Base-by-base conservation (phyloP, 805 yeast genomes). In the Pichia cabralensis region DNA sequence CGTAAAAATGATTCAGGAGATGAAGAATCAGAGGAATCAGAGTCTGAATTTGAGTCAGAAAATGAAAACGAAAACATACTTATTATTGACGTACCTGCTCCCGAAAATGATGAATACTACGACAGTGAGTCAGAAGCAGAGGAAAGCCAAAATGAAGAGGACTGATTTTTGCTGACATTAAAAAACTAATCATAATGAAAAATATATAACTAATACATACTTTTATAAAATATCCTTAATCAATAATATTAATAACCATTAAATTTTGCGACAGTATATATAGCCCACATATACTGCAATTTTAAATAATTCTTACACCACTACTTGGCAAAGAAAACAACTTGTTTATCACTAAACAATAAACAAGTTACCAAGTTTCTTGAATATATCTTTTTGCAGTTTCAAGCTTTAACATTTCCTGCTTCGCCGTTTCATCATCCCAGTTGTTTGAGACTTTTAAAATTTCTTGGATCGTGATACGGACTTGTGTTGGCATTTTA, bases 401-500 rank as follows among this genome's bases (percentile, higher is more conserved):
- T 49, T 86, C 95, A 69, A 85, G 65, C 3, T 58, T 60, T 11
- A 69, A 43, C 26, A 82, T 52, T 47, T 62, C 72, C n/a, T 56
- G 47, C 14, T 66, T 69, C 0, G 84, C 76, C 5, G 63, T 64
- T 4, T 64, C 64, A 8, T 56, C 52, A 26, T 67, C 46, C 14
- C 56, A 56, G 1, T 62, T 66, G 40, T 56, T 56, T 17, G 60
- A 55, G 43, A 71, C 73, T 37, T 61, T 58, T 10, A 82, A 48
- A 11, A 82, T 72, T 12, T 72, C 79, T 24, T 70, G 73, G 19
- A 92, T 53, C 0, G 96, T 89, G n/a, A 81, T 57, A 38, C 95
- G 63, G 1, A 89, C 92, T 31, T 55, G 57, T 14, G 49, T 56
- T 78, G 98, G 98, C 98, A 92, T 92, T 43, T 73, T 73, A 0